These are phyloP conservation scores for Pichia sp. DNA, from an alignment of 1,139 yeast genomes.

Conservation along the genomic window DNA sequence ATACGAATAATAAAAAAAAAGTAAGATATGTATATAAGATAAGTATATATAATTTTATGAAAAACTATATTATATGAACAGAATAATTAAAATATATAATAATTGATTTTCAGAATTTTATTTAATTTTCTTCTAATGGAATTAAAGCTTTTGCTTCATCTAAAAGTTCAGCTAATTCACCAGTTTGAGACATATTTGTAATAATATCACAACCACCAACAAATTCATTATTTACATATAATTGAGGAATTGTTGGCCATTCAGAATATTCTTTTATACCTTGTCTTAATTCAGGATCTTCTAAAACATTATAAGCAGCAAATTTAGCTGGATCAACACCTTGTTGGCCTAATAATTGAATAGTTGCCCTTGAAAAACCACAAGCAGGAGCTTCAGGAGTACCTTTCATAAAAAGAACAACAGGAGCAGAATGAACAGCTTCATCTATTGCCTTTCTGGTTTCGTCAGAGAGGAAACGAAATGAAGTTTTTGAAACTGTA, in stretches of 20 bases:
- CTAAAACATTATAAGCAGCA: slow-evolving; percentile 95
- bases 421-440: slow-evolving; percentile 86
- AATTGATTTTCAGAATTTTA: too few species aligned
- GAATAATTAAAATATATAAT: too few species aligned
- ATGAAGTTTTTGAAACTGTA: not conserved
- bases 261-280: slow-evolving; percentile 93
- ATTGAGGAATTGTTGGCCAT: slow-evolving; percentile 86
- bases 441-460: slow-evolving; percentile 75
- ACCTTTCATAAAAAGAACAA: slow-evolving; percentile 91
- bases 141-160: slow-evolving; percentile 76
- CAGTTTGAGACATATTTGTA: slow-evolving; percentile 83
- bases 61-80: too few species aligned
- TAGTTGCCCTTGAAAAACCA: slow-evolving; percentile 94
- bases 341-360: slow-evolving; percentile 88
- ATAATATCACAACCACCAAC: slow-evolving; percentile 97
- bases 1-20: not conserved
- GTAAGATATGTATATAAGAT: not conserved
- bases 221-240: slow-evolving; percentile 72
- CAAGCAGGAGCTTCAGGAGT: slow-evolving; percentile 98
- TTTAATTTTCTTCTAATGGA: slow-evolving; percentile 47
- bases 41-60: not conserved
- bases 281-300: slow-evolving; percentile 84
- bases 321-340: slow-evolving; percentile 96
- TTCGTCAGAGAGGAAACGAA: slow-evolving; percentile 67
- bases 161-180: slow-evolving; percentile 82